A percentile compares a stretch with the other conserved stretches of the same genome.
Conservation (phyloP, 306 rosid species). For the Medicago ruthenica region DNA sequence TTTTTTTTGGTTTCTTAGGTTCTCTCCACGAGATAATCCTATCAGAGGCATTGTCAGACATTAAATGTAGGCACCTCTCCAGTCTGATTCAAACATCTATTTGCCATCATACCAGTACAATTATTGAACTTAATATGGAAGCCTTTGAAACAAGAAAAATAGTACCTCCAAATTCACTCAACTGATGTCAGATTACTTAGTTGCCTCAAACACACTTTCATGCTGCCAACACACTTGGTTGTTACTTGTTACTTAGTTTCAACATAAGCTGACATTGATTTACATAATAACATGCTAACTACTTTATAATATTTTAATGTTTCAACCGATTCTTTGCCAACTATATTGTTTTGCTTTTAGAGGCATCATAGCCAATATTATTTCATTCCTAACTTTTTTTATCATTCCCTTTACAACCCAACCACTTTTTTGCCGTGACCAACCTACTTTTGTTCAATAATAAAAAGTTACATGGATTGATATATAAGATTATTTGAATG, state of each 20-base stretch:
- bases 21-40: no score
- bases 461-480: constrained; percentile 11
- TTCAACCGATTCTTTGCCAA: constrained; percentile 47
- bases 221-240: constrained; percentile 10
- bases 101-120: not conserved
- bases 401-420: constrained; percentile 48
- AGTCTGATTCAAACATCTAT: no score
- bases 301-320: constrained; percentile 45
- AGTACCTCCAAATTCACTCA: not conserved
- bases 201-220: constrained; percentile 41
- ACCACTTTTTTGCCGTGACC: constrained; percentile 46
- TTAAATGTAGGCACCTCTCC: no score
- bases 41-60: no score
- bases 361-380: constrained; percentile 35
- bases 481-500: constrained; percentile 5
- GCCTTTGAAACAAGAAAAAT: not conserved
- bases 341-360: constrained; percentile 32
- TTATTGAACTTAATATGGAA: not conserved
- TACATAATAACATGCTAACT: constrained; percentile 46
- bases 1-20: no score
- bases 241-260: constrained; percentile 32
- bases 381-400: constrained; percentile 1
- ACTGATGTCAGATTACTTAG: constrained; percentile 12
- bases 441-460: constrained; percentile 37
- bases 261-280: constrained; percentile 38